phyloP scores from a whole-genome alignment of 2,329 filamentous ascomycete genomes.

The Trichoderma breve region DNA sequence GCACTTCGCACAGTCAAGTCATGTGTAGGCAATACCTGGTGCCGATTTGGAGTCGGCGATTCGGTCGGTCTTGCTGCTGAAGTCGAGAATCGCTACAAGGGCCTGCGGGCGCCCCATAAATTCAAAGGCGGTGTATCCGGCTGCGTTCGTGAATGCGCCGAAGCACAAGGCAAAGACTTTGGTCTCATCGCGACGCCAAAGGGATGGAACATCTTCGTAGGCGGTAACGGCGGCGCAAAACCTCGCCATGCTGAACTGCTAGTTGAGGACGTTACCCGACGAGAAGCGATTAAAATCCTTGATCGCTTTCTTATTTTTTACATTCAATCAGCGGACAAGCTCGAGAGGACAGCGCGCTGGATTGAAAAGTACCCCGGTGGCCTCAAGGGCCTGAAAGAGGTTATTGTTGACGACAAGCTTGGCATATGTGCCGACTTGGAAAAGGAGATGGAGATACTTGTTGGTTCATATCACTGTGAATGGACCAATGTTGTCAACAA shows the following conservation, averaged over 20 bases:
- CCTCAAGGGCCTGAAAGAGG: conserved; percentile 76
- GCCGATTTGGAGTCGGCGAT: conserved; percentile 82
- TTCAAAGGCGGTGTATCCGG: conserved; percentile 87
- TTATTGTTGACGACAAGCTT: conserved; percentile 80
- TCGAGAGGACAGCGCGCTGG: conserved; percentile 87
- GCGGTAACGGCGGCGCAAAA: conserved; percentile 83
- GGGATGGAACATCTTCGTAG: conserved; percentile 90
- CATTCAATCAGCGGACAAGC: conserved; percentile 85
- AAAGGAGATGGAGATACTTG: conserved; percentile 81
- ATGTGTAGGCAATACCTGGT: conserved; percentile 90
- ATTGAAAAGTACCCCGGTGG: conserved; percentile 80
- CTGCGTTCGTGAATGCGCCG: conserved; percentile 88
- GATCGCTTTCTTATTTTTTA: conserved; percentile 93
- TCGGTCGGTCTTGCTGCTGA: conserved; percentile 88
- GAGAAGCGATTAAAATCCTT: conserved; percentile 78
- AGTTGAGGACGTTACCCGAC: conserved; percentile 79
- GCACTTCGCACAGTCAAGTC: conserved; percentile 86
- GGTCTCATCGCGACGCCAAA: conserved; percentile 90
- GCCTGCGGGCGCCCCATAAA: conserved; percentile 84
- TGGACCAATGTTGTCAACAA: conserved; percentile 80
- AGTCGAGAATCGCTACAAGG: conserved; percentile 88
- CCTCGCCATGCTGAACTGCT: conserved; percentile 79
- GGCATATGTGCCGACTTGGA: conserved; percentile 83
- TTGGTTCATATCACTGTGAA: conserved; percentile 84
- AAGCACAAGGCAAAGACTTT: conserved; percentile 92